Percentiles rank a stretch among this genome's conserved stretches.
Evolutionary conservation across 257 asterid species (phyloP).

Genomic region (Nicotiana paniculata): DNA sequence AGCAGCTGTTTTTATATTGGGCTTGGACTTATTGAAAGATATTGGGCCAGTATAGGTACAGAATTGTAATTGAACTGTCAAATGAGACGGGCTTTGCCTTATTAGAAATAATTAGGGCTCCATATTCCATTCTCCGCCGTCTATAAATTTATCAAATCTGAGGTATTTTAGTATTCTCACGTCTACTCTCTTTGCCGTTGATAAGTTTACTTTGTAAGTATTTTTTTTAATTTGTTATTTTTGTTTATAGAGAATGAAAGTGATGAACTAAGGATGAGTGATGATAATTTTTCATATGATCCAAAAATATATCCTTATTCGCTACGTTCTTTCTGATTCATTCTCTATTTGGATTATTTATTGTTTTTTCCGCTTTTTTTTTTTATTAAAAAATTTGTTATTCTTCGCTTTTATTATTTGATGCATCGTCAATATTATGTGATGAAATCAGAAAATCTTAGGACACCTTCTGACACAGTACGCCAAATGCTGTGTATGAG

Average conservation of each 20-base stretch:
- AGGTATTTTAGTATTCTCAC: too few species aligned
- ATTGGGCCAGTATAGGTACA: too few species aligned
- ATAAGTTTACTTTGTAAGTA: too few species aligned
- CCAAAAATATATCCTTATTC: slow-evolving; percentile 9
- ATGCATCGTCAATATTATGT: not conserved
- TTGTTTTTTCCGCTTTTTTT: not conserved
- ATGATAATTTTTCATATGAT: slow-evolving; percentile 18
- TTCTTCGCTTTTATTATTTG: not conserved
- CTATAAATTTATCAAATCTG: too few species aligned
- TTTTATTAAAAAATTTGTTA: not conserved
- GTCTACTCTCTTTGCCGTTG: too few species aligned
- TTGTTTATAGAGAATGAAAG: not conserved
- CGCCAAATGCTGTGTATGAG: slow-evolving; percentile 31
- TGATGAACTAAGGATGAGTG: slow-evolving; percentile 17
- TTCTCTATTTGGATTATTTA: not conserved
- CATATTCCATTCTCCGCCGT: too few species aligned
- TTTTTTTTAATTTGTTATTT: too few species aligned
- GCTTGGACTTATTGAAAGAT: too few species aligned
- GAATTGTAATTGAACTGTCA: too few species aligned
- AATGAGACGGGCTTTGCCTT: too few species aligned
- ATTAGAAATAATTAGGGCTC: too few species aligned
- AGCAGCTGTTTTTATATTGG: too few species aligned
- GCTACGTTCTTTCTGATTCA: slow-evolving; percentile 46
- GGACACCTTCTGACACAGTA: slow-evolving; percentile 45
- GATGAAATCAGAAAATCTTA: slow-evolving; percentile 32